Conservation (phyloP, 2,329 filamentous ascomycete species). For the Chrysoporthe deuterocubensis region DNA sequence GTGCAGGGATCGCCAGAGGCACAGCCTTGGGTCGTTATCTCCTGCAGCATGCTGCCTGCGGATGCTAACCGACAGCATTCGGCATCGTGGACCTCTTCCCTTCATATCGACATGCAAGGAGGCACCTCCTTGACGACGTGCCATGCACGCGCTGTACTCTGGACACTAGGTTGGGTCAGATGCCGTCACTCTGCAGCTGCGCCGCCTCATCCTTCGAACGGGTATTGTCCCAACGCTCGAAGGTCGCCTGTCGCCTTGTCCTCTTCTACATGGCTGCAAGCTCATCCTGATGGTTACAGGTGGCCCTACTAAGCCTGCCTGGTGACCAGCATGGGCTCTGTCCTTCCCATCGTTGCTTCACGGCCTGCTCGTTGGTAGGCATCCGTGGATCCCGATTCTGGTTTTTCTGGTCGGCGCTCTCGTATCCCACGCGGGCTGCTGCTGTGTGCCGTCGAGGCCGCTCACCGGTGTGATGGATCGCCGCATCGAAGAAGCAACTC, state of each 20-base stretch:
- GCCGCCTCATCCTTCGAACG: conserved; percentile 22
- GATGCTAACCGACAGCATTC: neutral
- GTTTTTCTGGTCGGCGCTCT: neutral
- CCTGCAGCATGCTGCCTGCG: neutral
- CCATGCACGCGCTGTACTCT: neutral
- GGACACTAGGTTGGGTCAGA: conserved; percentile 3
- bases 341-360: neutral
- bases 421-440: neutral
- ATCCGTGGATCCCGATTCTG: neutral
- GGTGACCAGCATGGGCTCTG: neutral
- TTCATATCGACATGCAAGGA: neutral
- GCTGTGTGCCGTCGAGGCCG: conserved; percentile 3
- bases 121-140: neutral
- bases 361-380: neutral
- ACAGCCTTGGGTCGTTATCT: neutral
- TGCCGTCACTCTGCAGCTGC: conserved; percentile 28
- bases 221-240: neutral
- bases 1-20: neutral
- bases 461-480: conserved; percentile 17
- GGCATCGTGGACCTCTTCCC: neutral
- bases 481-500: conserved; percentile 20
- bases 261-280: neutral
- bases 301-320: neutral
- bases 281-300: neutral
- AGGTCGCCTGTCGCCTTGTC: neutral